Evolutionary conservation across 75 land plant species (phyloP).

Genomic region (Cryptomeria japonica): DNA sequence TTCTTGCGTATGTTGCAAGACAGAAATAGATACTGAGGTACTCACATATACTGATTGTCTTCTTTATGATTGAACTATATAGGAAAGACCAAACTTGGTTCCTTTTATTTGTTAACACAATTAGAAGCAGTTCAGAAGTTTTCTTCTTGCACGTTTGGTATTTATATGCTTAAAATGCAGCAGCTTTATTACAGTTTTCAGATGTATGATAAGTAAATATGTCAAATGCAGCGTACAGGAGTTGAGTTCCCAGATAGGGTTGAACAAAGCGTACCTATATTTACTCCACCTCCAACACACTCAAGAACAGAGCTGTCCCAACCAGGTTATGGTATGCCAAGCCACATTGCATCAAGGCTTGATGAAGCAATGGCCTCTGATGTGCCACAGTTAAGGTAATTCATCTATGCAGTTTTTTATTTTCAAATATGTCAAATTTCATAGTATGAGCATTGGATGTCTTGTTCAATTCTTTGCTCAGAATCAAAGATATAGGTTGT

Average conservation of each 20-base stretch:
- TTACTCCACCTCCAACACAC: conserved; percentile 86
- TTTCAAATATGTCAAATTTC: background rate
- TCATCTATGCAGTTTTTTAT: background rate
- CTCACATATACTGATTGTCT: background rate
- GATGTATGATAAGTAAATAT: background rate
- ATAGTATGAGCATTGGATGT: background rate
- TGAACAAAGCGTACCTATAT: conserved; percentile 70
- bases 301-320: conserved; percentile 25
- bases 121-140: background rate
- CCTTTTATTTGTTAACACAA: background rate
- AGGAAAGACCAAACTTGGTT: background rate
- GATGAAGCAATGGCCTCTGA: conserved; percentile 84
- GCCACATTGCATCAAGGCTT: conserved; percentile 50
- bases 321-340: conserved; percentile 69
- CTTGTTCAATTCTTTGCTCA: background rate
- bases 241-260: conserved; percentile 80
- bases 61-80: background rate
- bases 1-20: background rate
- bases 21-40: background rate
- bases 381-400: conserved; percentile 39
- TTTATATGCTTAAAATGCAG: background rate
- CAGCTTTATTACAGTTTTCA: background rate
- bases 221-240: conserved; percentile 63
- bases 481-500: background rate
- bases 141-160: background rate